Percentiles rank a stretch among this genome's conserved stretches.
Conservation (phyloP, 352 stramenopile genomes). For the Globisporangium solare region DNA sequence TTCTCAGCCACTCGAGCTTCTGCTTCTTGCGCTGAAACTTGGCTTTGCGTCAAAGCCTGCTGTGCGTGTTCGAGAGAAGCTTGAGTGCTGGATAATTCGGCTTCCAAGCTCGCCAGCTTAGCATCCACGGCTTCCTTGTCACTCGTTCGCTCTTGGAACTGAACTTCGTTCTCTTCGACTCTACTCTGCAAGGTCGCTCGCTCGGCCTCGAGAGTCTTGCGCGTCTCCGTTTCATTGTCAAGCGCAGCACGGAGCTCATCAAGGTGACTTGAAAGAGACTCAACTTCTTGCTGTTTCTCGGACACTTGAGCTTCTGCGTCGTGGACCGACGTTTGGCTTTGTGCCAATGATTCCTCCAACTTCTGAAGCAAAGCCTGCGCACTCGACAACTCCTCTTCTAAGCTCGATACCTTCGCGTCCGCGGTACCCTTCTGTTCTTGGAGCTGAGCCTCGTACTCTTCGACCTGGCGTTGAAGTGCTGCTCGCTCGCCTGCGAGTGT, state of each 20-base stretch:
- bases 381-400: not conserved
- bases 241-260: no score
- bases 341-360: not conserved
- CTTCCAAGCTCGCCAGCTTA: not conserved
- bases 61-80: not conserved
- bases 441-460: not conserved
- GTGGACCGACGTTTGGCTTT: no score
- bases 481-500: no score
- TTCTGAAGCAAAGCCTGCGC: not conserved
- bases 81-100: not conserved
- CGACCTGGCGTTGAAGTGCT: not conserved
- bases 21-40: no score
- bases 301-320: not conserved
- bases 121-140: not conserved
- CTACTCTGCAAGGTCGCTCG: constrained; percentile 1
- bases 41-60: not conserved
- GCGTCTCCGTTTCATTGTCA: not conserved
- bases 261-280: not conserved
- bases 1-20: not conserved
- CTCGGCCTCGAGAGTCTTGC: not conserved
- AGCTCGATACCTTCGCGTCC: not conserved
- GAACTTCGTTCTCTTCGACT: not conserved
- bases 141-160: not conserved
- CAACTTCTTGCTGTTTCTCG: not conserved
- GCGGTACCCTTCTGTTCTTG: not conserved